Evolutionary conservation across 106 monocot species (phyloP), one percentile per base, ranked within the genome.

Genomic region (Allium cepa): DNA sequence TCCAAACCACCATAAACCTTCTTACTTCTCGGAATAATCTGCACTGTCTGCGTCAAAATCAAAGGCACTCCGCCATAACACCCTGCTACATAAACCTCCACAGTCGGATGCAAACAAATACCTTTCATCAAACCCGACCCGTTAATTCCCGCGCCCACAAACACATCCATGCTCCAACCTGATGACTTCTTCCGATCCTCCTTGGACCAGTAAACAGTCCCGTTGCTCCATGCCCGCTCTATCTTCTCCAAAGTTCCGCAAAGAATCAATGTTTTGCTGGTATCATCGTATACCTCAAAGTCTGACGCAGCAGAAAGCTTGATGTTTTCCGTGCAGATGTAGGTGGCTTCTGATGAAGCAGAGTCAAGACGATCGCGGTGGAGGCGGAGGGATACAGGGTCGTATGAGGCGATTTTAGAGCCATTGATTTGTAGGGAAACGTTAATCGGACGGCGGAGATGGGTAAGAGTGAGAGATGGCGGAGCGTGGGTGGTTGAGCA

Each of bases 41-140:
- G 80, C 56, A 92, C 64, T 1, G 82, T 88, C 72, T 83, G 84
- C 51, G 92, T 85, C 47, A 92, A 80, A 16, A 92, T 92, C 73
- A 84, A 63, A 0, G 92, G 92, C 18, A 58, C 48, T 8, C 87
- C 92, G 4, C 78, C 78, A 56, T 71, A 87, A 55, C 92, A 88
- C 12, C 92, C 92, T 0, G 92, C 88, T n/a, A 92, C 78, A 61
- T 92, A 92, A 10, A 92, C 87, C 82, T 92, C 92, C 16, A 92
- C 75, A 15, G 75, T 81, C 8, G 91, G 87, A 5, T 77, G 72
- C n/a, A 71, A 56, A n/a, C 69, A 70, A 26, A 79, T 79, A 8
- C 69, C 10, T 69, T 83, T 86, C 7, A 74, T 63, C 45, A 83
- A 78, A 2, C 58, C 60, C 1, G 79, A 81, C 8, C 77, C 67